Percentiles rank a stretch among this genome's conserved stretches.
These are phyloP conservation scores for Magnolia sinica DNA, from an alignment of 164 flowering plant genomes.

Conservation along the genomic window DNA sequence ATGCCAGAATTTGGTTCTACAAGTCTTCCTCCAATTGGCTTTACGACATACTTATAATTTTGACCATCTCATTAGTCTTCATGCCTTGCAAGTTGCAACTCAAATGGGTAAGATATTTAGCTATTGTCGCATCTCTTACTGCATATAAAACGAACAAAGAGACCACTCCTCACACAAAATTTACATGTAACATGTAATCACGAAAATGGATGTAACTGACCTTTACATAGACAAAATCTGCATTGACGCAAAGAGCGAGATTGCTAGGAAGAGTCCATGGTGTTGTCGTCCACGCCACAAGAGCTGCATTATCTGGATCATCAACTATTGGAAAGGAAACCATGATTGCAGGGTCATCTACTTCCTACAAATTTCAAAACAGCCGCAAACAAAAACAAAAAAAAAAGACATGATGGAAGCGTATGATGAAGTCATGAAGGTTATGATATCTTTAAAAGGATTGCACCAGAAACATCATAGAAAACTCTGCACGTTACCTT, in stretches of 20 bases:
- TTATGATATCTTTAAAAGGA: background rate
- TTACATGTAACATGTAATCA: background rate
- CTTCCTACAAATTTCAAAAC: constrained; percentile 46
- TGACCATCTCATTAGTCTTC: too few species aligned
- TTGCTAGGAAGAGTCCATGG: constrained; percentile 99
- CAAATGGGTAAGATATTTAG: background rate
- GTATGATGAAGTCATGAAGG: background rate
- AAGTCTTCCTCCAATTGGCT: too few species aligned
- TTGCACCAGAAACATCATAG: background rate
- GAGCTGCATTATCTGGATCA: constrained; percentile 64
- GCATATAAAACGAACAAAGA: background rate
- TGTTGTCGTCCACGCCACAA: constrained; percentile 99
- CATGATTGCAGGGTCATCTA: constrained; percentile 88
- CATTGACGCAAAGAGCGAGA: constrained; percentile 88
- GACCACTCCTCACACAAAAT: background rate
- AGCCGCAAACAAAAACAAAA: background rate
- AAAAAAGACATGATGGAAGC: background rate
- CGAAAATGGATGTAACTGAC: constrained; percentile 31
- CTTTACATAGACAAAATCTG: constrained; percentile 71
- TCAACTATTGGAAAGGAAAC: constrained; percentile 78
- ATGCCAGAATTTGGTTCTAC: too few species aligned
- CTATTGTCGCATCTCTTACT: background rate
- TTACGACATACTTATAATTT: too few species aligned
- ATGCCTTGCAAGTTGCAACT: background rate
- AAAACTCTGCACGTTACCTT: constrained; percentile 40